These are phyloP conservation scores for Pseudozyma sp. DNA, from an alignment of 1,284 basidiomycete genomes.

Conservation along the genomic window DNA sequence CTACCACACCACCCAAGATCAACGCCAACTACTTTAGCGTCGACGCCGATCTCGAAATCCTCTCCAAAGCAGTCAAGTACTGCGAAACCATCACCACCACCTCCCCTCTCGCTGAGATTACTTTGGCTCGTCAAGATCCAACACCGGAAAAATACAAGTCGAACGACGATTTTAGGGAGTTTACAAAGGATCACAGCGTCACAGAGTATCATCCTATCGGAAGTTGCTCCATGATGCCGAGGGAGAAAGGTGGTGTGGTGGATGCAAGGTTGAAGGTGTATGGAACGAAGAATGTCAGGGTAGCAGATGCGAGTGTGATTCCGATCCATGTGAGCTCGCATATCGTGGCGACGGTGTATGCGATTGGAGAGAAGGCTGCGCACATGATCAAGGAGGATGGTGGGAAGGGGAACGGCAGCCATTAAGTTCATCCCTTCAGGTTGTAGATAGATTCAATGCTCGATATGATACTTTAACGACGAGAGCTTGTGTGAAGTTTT, in stretches of 20 bases:
- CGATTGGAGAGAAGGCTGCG: constrained; percentile 50
- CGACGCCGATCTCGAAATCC: constrained; percentile 57
- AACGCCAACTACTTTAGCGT: constrained; percentile 53
- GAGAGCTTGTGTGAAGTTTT: too few species aligned
- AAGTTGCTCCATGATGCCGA: constrained; percentile 77
- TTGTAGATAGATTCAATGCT: not conserved
- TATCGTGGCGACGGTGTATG: constrained; percentile 50
- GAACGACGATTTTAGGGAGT: constrained; percentile 45
- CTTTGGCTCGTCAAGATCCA: constrained; percentile 41
- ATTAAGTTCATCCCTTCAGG: not conserved
- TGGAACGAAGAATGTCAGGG: constrained; percentile 75
- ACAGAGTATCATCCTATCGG: constrained; percentile 72
- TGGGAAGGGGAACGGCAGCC: constrained; percentile 1
- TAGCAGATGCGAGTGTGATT: constrained; percentile 68
- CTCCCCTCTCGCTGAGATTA: constrained; percentile 42
- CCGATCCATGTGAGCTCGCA: constrained; percentile 50
- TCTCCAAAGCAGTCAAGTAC: constrained; percentile 54
- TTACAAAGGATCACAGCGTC: constrained; percentile 47
- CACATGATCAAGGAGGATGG: constrained; percentile 49
- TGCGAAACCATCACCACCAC: constrained; percentile 39
- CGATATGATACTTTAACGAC: too few species aligned
- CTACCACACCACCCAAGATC: constrained; percentile 42
- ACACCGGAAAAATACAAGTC: constrained; percentile 38
- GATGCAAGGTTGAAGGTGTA: constrained; percentile 76
- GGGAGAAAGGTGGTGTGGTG: constrained; percentile 77